Base-by-base conservation (phyloP, 2,329 filamentous ascomycete species). In the Colletotrichum sp. region DNA sequence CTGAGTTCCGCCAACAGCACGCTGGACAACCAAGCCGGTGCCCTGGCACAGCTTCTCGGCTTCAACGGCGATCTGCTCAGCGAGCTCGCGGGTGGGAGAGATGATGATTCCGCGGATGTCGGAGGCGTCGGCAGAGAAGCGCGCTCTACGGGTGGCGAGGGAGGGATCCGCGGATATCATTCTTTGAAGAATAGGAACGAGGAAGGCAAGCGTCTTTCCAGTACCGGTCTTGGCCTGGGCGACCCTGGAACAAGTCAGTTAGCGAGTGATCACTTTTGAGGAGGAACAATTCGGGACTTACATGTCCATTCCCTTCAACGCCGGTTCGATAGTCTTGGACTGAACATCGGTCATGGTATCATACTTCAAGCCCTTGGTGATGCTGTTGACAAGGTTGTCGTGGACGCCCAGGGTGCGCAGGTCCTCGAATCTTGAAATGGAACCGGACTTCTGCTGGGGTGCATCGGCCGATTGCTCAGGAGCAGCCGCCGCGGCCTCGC, bases 171-270 rank as follows among this genome's bases (percentile, higher is more conserved):
- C 86, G 25, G 86, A 84, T 76, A 98, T 87, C 81, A 98, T 94
- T 75, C 93, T 93, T 83, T 98, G 95, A 68, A 98, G 87, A 9
- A 96, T 88, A 66, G 97, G 97, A 8, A 98, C 86, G 28, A 99
- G 89, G 88, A 98, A 99, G 43, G 95, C 97, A 73, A 98, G 87
- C 0, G 97, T 99, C 87, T 99, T 99, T 83, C 97, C 97, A 6
- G 97, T 98, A 83, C 97, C 97, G 10, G 97, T 99, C 86, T 95
- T 98, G 75, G 97, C 97, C 87, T 98, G 97, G 62, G 96, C 97
- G 79, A 98, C 90, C 80, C 94, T 95, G 81, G 76, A 66, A 66
- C 76, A 60, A 43, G 67, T 83, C 81, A 80, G 77, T 58, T 77
- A 58, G n/a, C 25, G 28, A 39, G 32, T 15, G 4, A 8, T 43